Evolutionary conservation across 768 basidiomycete species (phyloP), one percentile per base, ranked within the genome.

Genomic region (Tylopilus intermedius): DNA sequence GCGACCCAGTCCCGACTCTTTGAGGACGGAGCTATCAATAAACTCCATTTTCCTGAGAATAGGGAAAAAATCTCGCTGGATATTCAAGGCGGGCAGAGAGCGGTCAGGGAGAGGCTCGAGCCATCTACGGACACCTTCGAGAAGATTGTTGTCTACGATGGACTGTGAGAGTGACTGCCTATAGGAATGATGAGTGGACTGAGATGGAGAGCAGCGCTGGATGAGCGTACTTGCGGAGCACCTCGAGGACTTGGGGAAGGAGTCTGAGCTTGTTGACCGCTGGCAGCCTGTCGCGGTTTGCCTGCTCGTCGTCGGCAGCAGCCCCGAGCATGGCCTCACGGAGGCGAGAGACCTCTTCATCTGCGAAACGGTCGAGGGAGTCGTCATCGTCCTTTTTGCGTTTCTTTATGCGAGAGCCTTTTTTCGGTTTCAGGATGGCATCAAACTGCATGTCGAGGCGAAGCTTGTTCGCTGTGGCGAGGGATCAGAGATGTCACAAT

Each of bases 21-120:
- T 95, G 61, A 99, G 84, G 5, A 90, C 90, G 18, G 83, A 71
- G 30, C 84, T 84, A 71, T 97, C 95, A 64, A 97, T 94, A 62
- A 88, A 89, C 57, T 90, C 87, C 86, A 98, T 91, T 75, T 87
- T 91, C 56, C 76, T 78, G 9, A 99, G 74, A 49, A 86, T 79
- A 30, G 81, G 78, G 71, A 98, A 92, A 58, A 98, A 84, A 48
- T 94, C 88, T 43, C 85, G 84, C 67, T 97, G 96, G 63, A 99
- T 97, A 69, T 94, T 95, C 49, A 98, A 79, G 4, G 94, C 92
- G 0, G 96, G 96, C 3, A 99, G 79, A 1, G 94, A 94, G 50
- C 82, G 82, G 72, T 96, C 92, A 0, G 88, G 88, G 14, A 98
- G 83, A 0, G 96, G 96, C 62, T 98, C 96, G 3, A 99, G 82